Evolutionary conservation across 768 basidiomycete genomes (phyloP).

Genomic region (Paxillus ammoniavirescens): DNA sequence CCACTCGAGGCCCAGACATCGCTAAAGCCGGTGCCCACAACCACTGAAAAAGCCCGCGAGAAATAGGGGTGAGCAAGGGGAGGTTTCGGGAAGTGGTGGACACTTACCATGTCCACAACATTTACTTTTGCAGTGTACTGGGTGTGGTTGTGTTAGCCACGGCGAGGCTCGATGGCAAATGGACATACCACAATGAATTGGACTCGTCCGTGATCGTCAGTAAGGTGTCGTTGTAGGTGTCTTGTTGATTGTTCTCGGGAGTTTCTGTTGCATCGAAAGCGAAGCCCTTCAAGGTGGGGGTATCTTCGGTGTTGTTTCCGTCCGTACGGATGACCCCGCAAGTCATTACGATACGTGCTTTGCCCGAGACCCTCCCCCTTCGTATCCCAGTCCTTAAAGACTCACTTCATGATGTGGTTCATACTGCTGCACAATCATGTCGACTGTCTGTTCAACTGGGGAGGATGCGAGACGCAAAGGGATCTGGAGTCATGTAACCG

Average conservation of each 20-base stretch:
- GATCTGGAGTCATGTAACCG: no score
- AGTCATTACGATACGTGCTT: no score
- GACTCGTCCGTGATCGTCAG: constrained; percentile 14
- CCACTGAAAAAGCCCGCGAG: constrained; percentile 24
- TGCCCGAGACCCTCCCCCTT: no score
- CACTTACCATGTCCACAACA: constrained; percentile 27
- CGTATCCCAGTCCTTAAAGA: no score
- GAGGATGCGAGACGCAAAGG: no score
- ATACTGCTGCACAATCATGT: no score
- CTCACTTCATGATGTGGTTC: no score
- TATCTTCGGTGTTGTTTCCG: no score
- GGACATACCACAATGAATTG: constrained; percentile 26
- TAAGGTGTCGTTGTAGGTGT: constrained; percentile 22
- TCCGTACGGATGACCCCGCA: no score
- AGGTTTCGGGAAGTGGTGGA: not conserved
- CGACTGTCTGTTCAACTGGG: no score
- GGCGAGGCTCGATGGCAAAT: not conserved
- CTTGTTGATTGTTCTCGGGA: constrained; percentile 14
- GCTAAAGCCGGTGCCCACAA: constrained; percentile 31
- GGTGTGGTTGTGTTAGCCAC: not conserved
- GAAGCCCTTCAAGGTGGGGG: no score
- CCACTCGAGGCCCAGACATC: constrained; percentile 25
- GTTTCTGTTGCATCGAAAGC: constrained; percentile 19
- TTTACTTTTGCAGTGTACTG: constrained; percentile 31
- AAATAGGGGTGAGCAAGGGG: not conserved